Conservation (phyloP, 495 filamentous ascomycete species). For the Daldinia childiae region DNA sequence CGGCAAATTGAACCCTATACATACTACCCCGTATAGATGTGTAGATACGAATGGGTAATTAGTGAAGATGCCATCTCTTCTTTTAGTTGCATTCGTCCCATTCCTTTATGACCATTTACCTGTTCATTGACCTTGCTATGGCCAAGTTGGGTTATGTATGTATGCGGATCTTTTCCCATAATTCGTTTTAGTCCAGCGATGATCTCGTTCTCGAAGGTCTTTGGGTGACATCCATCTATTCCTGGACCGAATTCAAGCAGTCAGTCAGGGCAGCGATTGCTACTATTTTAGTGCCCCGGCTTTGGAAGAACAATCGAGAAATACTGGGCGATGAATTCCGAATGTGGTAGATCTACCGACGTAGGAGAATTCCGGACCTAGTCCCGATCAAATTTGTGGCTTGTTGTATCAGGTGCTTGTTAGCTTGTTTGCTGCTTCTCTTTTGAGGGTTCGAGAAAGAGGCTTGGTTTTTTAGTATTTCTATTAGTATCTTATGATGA, state of each 20-base stretch:
- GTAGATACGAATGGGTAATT: conserved; percentile 19
- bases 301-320: conserved; percentile 11
- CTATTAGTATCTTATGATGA: conserved; percentile 6
- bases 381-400: conserved; percentile 24
- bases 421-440: neutral
- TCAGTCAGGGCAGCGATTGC: conserved; percentile 8
- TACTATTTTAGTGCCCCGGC: conserved; percentile 35
- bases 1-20: conserved; percentile 32
- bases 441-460: conserved; percentile 2
- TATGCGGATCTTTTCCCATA: conserved; percentile 6
- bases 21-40: neutral
- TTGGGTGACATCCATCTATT: conserved; percentile 21
- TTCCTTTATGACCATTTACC: neutral
- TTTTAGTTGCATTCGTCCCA: conserved; percentile 4
- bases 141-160: conserved; percentile 1
- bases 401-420: conserved; percentile 34
- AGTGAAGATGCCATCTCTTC: neutral
- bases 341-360: conserved; percentile 38
- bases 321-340: conserved; percentile 26
- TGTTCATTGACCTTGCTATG: conserved; percentile 16
- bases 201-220: conserved; percentile 16
- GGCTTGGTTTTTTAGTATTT: neutral
- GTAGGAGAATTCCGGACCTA: conserved; percentile 37
- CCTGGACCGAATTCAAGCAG: conserved; percentile 9
- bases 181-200: conserved; percentile 16